phyloP scores from a whole-genome alignment of 1,284 basidiomycete species.

The Vanrija sp. region DNA sequence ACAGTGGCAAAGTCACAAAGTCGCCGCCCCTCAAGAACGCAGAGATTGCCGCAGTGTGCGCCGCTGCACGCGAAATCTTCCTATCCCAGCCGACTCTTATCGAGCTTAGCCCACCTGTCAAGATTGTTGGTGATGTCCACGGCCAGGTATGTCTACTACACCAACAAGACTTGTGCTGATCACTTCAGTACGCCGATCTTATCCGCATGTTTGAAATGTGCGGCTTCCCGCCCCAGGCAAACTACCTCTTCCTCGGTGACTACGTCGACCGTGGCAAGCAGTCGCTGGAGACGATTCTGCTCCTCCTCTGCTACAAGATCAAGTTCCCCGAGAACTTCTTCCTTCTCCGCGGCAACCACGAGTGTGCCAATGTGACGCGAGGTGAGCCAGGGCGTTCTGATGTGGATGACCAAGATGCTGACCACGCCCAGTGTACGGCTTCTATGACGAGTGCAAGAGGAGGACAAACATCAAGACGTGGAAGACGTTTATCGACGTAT shows the following conservation, averaged over 20 bases:
- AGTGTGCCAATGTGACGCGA: conserved; percentile 97
- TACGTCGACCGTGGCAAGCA: conserved; percentile 99
- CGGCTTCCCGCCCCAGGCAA: conserved; percentile 93
- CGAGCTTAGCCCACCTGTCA: conserved; percentile 95
- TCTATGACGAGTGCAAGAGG: conserved; percentile 99
- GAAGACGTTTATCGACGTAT: conserved; percentile 99
- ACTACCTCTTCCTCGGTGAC: conserved; percentile 98
- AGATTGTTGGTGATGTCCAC: conserved; percentile 99
- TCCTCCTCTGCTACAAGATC: conserved; percentile 98
- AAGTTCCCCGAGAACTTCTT: conserved; percentile 99
- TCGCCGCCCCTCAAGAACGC: conserved; percentile 93
- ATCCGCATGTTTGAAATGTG: conserved; percentile 99
- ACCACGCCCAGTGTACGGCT: conserved; percentile 77
- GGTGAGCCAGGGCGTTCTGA: conserved; percentile 55
- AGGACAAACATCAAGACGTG: conserved; percentile 99
- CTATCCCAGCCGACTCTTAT: conserved; percentile 95
- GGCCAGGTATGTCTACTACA: conserved; percentile 59
- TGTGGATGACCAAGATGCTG: neutral
- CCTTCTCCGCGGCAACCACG: conserved; percentile 94
- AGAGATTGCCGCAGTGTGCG: conserved; percentile 92
- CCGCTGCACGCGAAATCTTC: conserved; percentile 95
- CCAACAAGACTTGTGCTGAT: neutral
- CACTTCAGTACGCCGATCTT: conserved; percentile 74
- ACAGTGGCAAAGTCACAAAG: conserved; percentile 96
- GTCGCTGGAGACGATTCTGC: conserved; percentile 93